A percentile compares a stretch with the other conserved stretches of the same genome.
phyloP scores from a whole-genome alignment of 768 basidiomycete genomes.

The Rhodosporidiobolus sp. region DNA sequence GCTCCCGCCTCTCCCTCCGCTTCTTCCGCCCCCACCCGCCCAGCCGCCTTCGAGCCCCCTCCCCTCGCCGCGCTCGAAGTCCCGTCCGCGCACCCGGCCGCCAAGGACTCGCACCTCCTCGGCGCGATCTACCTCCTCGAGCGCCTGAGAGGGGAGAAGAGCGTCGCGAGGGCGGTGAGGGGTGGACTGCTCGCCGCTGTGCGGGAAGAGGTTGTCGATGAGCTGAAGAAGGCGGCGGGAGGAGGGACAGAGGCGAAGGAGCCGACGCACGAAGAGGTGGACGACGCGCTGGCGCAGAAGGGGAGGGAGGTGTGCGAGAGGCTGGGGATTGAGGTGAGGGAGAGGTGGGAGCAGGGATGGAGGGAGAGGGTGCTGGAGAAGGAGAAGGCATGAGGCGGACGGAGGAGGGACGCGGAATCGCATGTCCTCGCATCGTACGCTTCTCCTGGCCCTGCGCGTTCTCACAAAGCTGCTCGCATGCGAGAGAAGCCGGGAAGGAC shows the following conservation, averaged over 20 bases:
- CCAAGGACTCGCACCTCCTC: conserved; percentile 9
- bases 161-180: not conserved
- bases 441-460: no score
- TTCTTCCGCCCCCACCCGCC: not conserved
- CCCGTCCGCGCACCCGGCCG: not conserved
- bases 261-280: not conserved
- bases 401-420: no score
- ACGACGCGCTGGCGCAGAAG: conserved; percentile 1
- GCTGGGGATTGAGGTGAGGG: conserved; percentile 9
- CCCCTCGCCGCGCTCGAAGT: not conserved
- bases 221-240: not conserved
- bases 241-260: not conserved
- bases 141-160: not conserved
- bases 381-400: not conserved
- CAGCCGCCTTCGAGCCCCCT: not conserved
- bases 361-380: not conserved
- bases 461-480: no score
- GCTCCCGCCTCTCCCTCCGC: not conserved
- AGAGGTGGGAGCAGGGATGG: conserved; percentile 3
- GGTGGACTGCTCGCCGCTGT: not conserved
- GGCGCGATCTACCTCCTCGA: conserved; percentile 9
- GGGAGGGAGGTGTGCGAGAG: conserved; percentile 8
- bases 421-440: no score
- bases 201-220: not conserved
- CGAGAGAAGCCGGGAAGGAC: no score